A percentile compares a stretch with the other conserved stretches of the same genome.
Conservation (phyloP, 2,329 filamentous ascomycete genomes). For the Didymella sp. region DNA sequence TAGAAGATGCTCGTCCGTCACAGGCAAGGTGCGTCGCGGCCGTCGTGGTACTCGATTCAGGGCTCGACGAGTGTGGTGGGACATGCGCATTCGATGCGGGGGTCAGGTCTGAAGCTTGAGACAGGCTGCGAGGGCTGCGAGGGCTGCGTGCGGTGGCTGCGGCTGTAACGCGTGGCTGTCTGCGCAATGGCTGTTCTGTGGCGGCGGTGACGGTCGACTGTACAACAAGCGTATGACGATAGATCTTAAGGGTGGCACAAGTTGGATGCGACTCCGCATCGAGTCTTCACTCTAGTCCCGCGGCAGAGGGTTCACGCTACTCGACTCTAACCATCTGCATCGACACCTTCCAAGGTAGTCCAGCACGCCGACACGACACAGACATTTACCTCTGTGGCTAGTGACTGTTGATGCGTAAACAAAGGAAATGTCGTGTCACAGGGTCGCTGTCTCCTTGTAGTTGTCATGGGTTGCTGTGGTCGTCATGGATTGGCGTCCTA, state of each 20-base stretch:
- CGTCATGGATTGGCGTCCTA: not conserved
- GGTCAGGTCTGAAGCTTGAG: constrained; percentile 6
- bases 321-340: constrained; percentile 9
- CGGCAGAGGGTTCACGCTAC: constrained; percentile 17
- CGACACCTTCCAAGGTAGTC: not conserved
- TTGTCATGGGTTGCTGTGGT: not conserved
- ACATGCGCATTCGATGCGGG: constrained; percentile 20
- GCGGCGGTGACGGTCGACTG: not conserved
- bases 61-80: constrained; percentile 10
- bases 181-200: not conserved
- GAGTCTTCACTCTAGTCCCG: constrained; percentile 9
- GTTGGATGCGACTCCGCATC: constrained; percentile 8
- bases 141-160: constrained; percentile 11
- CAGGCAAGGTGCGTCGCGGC: constrained; percentile 13
- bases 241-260: constrained; percentile 7
- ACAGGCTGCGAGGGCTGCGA: constrained; percentile 14
- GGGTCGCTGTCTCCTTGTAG: not conserved
- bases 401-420: not conserved
- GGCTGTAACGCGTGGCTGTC: constrained; percentile 12
- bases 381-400: not conserved
- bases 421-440: not conserved
- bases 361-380: constrained; percentile 7
- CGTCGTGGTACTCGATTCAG: constrained; percentile 14
- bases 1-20: constrained; percentile 14
- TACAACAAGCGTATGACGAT: constrained; percentile 1